Evolutionary conservation across 352 stramenopile species (phyloP).

Genomic region (Phytophthora hibernalis): DNA sequence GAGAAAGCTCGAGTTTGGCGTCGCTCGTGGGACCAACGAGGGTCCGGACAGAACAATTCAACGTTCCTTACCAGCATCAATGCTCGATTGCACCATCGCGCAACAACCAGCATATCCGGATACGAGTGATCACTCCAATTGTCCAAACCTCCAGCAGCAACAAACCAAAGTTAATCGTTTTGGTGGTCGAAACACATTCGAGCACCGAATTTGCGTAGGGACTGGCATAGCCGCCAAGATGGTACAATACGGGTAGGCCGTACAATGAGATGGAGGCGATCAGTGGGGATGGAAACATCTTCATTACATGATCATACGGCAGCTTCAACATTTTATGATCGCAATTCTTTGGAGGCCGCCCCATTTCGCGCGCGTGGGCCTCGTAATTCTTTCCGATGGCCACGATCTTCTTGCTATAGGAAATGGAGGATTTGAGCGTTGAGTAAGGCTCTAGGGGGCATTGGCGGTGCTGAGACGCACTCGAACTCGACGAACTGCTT

Average conservation of each 20-base stretch:
- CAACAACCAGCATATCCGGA: too few relatives aligned
- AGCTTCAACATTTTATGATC: too few relatives aligned
- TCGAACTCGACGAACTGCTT: slow-evolving; percentile 66
- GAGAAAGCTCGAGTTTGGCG: too few relatives aligned
- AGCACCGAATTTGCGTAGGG: background rate
- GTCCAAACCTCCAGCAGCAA: too few relatives aligned
- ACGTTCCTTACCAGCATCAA: too few relatives aligned
- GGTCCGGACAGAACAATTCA: too few relatives aligned
- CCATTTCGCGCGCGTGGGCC: slow-evolving; percentile 50
- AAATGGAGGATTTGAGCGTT: background rate
- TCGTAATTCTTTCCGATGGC: slow-evolving; percentile 90
- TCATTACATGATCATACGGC: too few relatives aligned
- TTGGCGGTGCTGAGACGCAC: slow-evolving; percentile 18
- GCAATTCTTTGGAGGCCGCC: too few relatives aligned
- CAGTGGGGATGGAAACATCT: background rate
- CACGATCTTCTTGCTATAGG: slow-evolving; percentile 79
- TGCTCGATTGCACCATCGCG: too few relatives aligned
- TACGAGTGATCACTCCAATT: too few relatives aligned
- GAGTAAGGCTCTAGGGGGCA: background rate
- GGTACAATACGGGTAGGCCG: too few relatives aligned
- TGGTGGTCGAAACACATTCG: background rate
- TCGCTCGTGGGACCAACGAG: too few relatives aligned
- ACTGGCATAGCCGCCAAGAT: background rate
- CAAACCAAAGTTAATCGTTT: background rate
- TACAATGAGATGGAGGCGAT: background rate